Base-by-base conservation (phyloP, 495 filamentous ascomycete genomes). In the Usnea hakonensis region DNA sequence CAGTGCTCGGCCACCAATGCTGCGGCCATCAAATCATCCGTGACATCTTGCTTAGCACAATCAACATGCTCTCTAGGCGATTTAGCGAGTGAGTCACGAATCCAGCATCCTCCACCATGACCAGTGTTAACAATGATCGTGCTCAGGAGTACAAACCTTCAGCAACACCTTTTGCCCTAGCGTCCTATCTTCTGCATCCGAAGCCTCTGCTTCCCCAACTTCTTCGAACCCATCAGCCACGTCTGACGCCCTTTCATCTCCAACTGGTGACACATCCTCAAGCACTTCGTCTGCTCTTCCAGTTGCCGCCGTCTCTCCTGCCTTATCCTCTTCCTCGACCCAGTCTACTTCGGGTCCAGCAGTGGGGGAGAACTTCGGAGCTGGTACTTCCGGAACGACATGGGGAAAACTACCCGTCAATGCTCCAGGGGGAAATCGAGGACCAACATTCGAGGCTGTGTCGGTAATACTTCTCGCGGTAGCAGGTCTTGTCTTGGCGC, bases 381-480 rank as follows among this genome's bases (percentile, higher is more conserved):
- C 54, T 8, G 64, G 64, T 14, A 62, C 59, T n/a, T 37, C 53
- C 4, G 64, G 59, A n/a, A 65, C 64, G 28, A 58, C 30, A 36
- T 65, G 64, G 64, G 54, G 59, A 4, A 52, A 32, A 1, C 5
- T 65, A 4, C 50, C 50, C 14, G 21, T 44, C 9, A 40, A 57
- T 9, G 16, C 54, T n/a, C 48, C 60, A 9, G 53, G 54, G 2
- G 60, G 40, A 1, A 59, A 67, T 32, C 37, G 65, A 32, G 65
- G 62, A 7, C 65, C 65, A 30, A 62, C 62, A 13, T 44, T 67
- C 21, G 62, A 64, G 41, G 65, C 62, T 16, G 38, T 67, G n/a
- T 64, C 55, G n/a, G 64, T 67, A n/a, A 54, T 61, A 6, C 52
- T 67, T 13, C 50, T 64, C 10, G n/a, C 37, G 8, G 37, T 64